Evolutionary conservation across 1,139 yeast genomes (phyloP).

Genomic region (Yamadazyma conglobata): DNA sequence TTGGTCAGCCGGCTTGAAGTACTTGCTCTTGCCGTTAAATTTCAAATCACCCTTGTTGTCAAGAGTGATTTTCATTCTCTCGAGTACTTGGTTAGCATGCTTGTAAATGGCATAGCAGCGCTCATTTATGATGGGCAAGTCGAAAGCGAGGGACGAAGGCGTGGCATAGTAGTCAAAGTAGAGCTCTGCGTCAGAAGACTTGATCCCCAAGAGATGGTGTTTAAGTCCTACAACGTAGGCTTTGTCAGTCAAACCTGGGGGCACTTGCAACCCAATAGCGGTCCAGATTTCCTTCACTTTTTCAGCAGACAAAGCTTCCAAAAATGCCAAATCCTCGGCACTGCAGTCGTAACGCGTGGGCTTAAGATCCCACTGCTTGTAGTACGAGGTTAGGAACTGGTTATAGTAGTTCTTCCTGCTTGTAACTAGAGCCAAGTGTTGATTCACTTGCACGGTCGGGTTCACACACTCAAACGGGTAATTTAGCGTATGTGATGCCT

Average conservation of each 20-base stretch:
- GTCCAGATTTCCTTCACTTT: constrained; percentile 4
- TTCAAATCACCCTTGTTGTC: constrained; percentile 16
- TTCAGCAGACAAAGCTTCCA: constrained; percentile 3
- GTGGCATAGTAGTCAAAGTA: constrained; percentile 3
- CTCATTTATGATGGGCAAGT: constrained; percentile 1
- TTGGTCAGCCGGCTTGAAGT: constrained; percentile 17
- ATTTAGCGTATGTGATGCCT: not conserved
- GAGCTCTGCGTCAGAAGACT: not conserved
- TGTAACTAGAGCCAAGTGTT: constrained; percentile 3
- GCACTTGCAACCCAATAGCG: constrained; percentile 1
- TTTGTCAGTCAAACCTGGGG: not conserved
- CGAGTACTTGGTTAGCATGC: constrained; percentile 21
- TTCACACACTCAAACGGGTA: constrained; percentile 7
- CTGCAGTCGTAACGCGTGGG: constrained; percentile 6
- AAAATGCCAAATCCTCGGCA: constrained; percentile 5
- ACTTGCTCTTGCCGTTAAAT: constrained; percentile 30
- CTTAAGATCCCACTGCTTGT: constrained; percentile 4
- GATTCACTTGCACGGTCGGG: constrained; percentile 3
- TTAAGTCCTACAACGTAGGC: constrained; percentile 2
- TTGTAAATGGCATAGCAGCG: constrained; percentile 6
- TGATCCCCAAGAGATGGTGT: not conserved
- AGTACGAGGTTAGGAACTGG: constrained; percentile 2
- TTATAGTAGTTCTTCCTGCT: constrained; percentile 2
- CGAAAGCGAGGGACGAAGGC: constrained; percentile 2
- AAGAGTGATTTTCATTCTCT: constrained; percentile 17